Conservation (phyloP, 2,329 filamentous ascomycete genomes). For the Lasiodiplodia sp. region DNA sequence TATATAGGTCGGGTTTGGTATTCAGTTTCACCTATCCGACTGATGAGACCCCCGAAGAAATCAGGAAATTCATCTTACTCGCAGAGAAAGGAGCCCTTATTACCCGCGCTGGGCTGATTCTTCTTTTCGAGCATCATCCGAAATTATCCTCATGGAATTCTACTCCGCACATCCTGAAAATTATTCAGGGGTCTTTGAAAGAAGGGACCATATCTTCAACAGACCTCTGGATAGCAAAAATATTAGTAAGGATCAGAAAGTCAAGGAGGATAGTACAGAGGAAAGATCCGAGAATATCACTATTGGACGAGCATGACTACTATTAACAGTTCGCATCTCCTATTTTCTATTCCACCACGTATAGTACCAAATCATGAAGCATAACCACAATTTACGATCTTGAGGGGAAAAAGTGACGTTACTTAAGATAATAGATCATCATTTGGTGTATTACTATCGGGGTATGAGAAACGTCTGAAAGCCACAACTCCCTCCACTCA, state of each 20-base stretch:
- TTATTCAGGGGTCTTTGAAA: neutral
- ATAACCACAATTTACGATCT: no score
- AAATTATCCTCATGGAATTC: accelerated
- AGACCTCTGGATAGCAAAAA: no score
- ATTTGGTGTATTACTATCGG: neutral
- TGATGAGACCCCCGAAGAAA: no score
- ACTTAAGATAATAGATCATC: neutral
- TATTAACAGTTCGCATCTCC: neutral
- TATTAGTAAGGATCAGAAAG: no score
- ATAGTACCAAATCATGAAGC: no score
- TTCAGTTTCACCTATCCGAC: neutral
- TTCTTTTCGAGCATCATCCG: accelerated
- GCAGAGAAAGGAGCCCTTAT: neutral
- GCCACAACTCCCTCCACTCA: neutral
- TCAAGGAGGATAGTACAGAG: neutral
- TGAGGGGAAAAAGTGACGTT: accelerated
- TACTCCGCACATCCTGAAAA: neutral
- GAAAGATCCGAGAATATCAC: no score
- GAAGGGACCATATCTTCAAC: neutral
- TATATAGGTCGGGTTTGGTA: no score
- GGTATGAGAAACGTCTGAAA: slow-evolving; percentile 4
- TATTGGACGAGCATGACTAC: neutral
- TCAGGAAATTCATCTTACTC: no score
- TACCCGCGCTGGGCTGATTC: neutral
- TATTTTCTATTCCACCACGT: neutral